A percentile compares a stretch with the other conserved stretches of the same genome.
These are phyloP conservation scores for Kuraishia borneana DNA, from an alignment of 805 yeast genomes.

Conservation along the genomic window DNA sequence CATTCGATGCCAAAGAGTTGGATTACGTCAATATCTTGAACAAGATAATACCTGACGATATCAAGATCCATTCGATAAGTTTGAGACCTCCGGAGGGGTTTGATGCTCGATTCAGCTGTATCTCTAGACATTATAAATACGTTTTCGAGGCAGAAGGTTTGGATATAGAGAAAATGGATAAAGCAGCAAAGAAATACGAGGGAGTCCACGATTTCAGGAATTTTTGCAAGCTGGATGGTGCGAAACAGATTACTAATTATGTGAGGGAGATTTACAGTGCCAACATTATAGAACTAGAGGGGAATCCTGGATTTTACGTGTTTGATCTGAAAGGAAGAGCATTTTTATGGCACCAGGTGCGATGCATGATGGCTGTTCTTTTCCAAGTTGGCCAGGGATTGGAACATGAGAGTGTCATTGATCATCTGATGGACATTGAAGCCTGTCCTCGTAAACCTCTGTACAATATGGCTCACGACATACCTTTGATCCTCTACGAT, in stretches of 20 bases:
- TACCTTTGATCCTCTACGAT: conserved; percentile 79
- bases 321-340: conserved; percentile 82
- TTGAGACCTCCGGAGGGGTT: conserved; percentile 74
- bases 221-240: conserved; percentile 89
- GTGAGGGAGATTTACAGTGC: conserved; percentile 43
- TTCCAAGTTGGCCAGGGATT: conserved; percentile 70
- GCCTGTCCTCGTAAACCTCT: conserved; percentile 57
- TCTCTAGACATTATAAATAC: conserved; percentile 78
- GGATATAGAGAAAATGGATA: conserved; percentile 54
- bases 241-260: conserved; percentile 81
- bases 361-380: conserved; percentile 85
- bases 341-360: conserved; percentile 94
- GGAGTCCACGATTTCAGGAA: conserved; percentile 90
- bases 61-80: conserved; percentile 72
- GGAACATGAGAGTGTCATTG: conserved; percentile 51
- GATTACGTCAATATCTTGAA: conserved; percentile 71
- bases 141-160: conserved; percentile 49
- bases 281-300: conserved; percentile 10
- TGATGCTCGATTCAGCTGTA: conserved; percentile 90
- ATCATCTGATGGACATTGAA: conserved; percentile 45
- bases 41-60: conserved; percentile 68
- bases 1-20: conserved; percentile 55
- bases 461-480: conserved; percentile 83
- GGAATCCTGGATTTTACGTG: conserved; percentile 34
- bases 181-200: conserved; percentile 48